Conservation (phyloP, 1,284 basidiomycete species). For the Mycosarcoma mackinlayi region DNA sequence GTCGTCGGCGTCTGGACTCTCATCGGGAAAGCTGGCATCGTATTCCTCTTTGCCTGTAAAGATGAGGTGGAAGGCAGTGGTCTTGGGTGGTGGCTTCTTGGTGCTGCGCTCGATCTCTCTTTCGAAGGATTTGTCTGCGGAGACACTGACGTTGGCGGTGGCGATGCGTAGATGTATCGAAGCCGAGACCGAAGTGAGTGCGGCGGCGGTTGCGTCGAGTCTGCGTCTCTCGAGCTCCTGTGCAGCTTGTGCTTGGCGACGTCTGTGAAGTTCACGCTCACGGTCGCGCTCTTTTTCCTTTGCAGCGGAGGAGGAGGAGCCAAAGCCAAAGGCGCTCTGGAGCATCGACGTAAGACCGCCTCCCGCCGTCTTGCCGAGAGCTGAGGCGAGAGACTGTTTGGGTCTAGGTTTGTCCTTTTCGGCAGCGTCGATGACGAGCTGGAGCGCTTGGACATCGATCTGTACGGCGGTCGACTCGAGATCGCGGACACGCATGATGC, state of each 20-base stretch:
- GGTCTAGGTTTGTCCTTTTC: slow-evolving; percentile 75
- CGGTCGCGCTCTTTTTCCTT: slow-evolving; percentile 39
- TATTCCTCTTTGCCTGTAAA: slow-evolving; percentile 91
- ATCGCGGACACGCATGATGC: slow-evolving; percentile 78
- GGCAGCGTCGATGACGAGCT: slow-evolving; percentile 78
- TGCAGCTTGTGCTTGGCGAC: slow-evolving; percentile 21
- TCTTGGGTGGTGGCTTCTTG: slow-evolving; percentile 89
- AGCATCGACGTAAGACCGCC: slow-evolving; percentile 67
- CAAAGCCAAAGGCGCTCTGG: slow-evolving; percentile 67
- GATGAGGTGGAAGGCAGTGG: slow-evolving; percentile 83
- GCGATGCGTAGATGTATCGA: slow-evolving; percentile 84
- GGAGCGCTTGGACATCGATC: slow-evolving; percentile 84
- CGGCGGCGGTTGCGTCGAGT: slow-evolving; percentile 28
- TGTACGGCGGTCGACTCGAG: slow-evolving; percentile 79
- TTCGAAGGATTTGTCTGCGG: slow-evolving; percentile 78
- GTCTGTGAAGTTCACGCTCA: slow-evolving; percentile 29
- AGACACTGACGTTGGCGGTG: slow-evolving; percentile 82
- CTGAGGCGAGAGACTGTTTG: slow-evolving; percentile 51
- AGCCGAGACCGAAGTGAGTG: slow-evolving; percentile 69
- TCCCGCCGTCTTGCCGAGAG: slow-evolving; percentile 62
- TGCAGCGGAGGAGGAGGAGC: slow-evolving; percentile 59
- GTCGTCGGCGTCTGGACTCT: slow-evolving; percentile 70
- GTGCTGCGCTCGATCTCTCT: slow-evolving; percentile 88
- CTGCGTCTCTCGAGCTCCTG: slow-evolving; percentile 21
- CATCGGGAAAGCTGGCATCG: slow-evolving; percentile 73